Evolutionary conservation across 108 stramenopile genomes (phyloP).

Genomic region (Cyclotella kingstonii): DNA sequence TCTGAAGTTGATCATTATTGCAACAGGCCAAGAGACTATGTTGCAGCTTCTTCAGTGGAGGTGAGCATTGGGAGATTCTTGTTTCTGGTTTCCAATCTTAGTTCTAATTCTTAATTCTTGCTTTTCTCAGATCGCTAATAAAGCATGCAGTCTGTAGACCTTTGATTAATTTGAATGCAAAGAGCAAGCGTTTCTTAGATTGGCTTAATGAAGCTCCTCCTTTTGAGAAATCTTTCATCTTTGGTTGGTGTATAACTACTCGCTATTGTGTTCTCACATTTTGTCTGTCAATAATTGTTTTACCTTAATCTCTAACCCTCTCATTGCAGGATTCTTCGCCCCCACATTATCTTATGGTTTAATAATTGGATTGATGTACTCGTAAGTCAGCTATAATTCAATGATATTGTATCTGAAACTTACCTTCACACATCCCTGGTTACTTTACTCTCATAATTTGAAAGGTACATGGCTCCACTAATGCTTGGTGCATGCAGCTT

Average conservation of each 20-base stretch:
- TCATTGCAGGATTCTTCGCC: conserved; percentile 19
- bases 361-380: conserved; percentile 40
- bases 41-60: conserved; percentile 45
- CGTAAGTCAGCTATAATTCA: conserved; percentile 8
- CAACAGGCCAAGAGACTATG: conserved; percentile 47
- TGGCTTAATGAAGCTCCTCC: conserved; percentile 25
- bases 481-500: conserved; percentile 45
- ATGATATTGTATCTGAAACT: not conserved
- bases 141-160: conserved; percentile 40
- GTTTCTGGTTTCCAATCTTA: not conserved
- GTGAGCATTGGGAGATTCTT: not conserved
- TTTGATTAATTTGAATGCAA: conserved; percentile 27
- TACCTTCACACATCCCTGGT: not conserved
- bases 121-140: conserved; percentile 10
- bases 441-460: not conserved
- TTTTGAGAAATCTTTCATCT: conserved; percentile 33
- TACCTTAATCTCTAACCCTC: not conserved
- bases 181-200: conserved; percentile 30
- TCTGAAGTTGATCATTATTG: conserved; percentile 34
- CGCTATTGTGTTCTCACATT: not conserved
- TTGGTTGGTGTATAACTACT: conserved; percentile 4
- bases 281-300: not conserved
- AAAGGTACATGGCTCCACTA: conserved; percentile 31
- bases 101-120: not conserved
- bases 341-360: conserved; percentile 35